Base-by-base conservation (phyloP, 768 basidiomycete genomes). In the Boletellus sp. region DNA sequence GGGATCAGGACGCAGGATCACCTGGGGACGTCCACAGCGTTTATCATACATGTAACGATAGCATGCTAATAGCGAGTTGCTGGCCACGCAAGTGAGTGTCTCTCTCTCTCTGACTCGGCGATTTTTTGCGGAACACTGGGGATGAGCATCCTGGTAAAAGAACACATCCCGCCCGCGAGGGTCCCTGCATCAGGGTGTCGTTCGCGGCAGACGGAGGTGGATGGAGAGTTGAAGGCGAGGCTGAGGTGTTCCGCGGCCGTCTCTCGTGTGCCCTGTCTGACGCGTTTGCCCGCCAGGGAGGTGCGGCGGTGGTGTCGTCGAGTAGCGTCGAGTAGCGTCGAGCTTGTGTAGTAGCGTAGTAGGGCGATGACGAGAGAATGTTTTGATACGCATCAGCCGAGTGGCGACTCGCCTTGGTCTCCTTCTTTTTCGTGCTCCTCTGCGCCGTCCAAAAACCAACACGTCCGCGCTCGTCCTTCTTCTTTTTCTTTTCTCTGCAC, bases 81-180 rank as follows among this genome's bases (percentile, higher is more conserved):
- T 26, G 24, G 24, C 8, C 24, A 28, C 28, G 7, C 28, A 8
- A 28, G 42, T 43, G 42, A 43, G 35, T 45, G 6, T 9, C 7
- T 42, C 28, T 15, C 10, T 9, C 7, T 42, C 28, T 15, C 20
- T 23, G 19, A 28, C 23, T 39, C 38, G 20, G 6, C 34, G n/a
- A n/a, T 34, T 12, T 10, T 54, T 44, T 56, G 58, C 50, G 60
- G 55, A 50, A 67, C 62, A 74, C 80, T 85, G 64, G 78, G 66
- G 89, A 91, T 66, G 87, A 90, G 70, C 78, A 84, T 73, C 84
- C 88, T 91, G 88, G 88, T 91, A 90, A 91, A 85, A 73, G 79
- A 66, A 91, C 80, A 71, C 81, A 86, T 74, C 88, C 83, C 81
- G 74, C 63, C 70, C 64, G 53, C 42, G 32, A 63, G 68, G 63